Base-by-base conservation (phyloP, 441 rosid species). In the Eutrema salsugineum region DNA sequence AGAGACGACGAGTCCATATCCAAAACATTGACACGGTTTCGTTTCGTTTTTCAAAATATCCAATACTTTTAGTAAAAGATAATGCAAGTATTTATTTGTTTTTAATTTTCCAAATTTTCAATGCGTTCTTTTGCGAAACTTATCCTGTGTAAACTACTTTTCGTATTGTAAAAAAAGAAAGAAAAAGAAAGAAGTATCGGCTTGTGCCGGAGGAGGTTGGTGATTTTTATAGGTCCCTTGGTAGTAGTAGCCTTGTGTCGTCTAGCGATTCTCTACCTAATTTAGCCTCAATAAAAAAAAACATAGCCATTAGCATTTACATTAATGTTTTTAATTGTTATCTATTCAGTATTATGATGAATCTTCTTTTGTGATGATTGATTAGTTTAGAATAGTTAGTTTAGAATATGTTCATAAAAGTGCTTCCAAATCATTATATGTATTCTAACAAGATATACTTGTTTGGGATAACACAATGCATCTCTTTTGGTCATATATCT, bases 181-280 rank as follows among this genome's bases (percentile, higher is more conserved):
- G 8, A 0, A 1, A 53, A 53, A 64, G n/a, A n/a, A n/a, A n/a
- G n/a, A 53, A 32, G 59, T 48, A 56, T 58, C 51, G 71, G 77
- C 71, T 72, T 57, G 66, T 73, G 65, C 53, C 10, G 66, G 60
- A 58, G 72, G 47, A 66, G 77, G 72, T 66, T 28, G 67, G 77
- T 58, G 54, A 38, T 9, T 49, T 66, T 30, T 48, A 35, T 72
- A 57, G 28, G 51, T 56, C 50, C 49, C 20, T 16, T 63, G 16
- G 39, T 17, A 62, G 6, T 42, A 72, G 48, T 24, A 24, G 12
- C 43, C 17, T 27, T 63, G 22, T 65, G 77, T 73, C 77, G 11
- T 66, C 12, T 66, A 66, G 55, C 32, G 19, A n/a, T 11, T 58
- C 19, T 47, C 53, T 39, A 66, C 72, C 54, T 66, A 57, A 48